A percentile compares a stretch with the other conserved stretches of the same genome.
Conservation (phyloP, 352 stramenopile species). For the Pythium volutum region DNA sequence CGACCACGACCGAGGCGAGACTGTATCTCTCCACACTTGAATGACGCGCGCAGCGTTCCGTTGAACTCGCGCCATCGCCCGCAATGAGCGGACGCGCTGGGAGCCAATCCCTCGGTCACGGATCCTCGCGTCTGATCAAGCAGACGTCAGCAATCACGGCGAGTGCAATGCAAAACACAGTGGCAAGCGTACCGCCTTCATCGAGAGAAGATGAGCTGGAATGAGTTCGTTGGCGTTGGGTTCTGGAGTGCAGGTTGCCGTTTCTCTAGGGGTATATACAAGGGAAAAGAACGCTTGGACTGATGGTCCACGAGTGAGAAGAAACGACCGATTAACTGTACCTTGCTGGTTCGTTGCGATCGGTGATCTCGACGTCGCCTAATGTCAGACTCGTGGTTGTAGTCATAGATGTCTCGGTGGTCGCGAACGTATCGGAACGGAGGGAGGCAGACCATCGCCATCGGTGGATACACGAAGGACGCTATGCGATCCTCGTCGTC, state of each 20-base stretch:
- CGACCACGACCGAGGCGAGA: not conserved
- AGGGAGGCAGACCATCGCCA: slow-evolving; percentile 15
- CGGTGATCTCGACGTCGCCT: not conserved
- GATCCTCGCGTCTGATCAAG: not conserved
- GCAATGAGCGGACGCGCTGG: slow-evolving; percentile 45
- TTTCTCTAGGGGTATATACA: too few relatives aligned
- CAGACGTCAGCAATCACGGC: not conserved
- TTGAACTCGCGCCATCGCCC: slow-evolving; percentile 45
- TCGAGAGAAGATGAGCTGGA: not conserved
- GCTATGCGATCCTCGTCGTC: not conserved
- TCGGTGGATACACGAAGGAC: slow-evolving; percentile 3
- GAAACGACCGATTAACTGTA: not conserved
- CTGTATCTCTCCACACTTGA: slow-evolving; percentile 27
- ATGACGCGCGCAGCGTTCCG: slow-evolving; percentile 37
- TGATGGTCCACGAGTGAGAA: not conserved
- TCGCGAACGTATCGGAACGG: not conserved
- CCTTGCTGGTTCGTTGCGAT: not conserved
- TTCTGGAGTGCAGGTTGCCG: not conserved
- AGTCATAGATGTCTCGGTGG: not conserved
- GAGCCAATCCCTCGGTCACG: slow-evolving; percentile 14
- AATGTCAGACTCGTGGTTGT: not conserved
- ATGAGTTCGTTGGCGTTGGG: not conserved
- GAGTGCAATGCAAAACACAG: not conserved
- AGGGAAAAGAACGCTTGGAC: not conserved
- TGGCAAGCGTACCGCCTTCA: not conserved